Conservation (phyloP, 179 eudicot genomes). For the Carnegiea gigantea region DNA sequence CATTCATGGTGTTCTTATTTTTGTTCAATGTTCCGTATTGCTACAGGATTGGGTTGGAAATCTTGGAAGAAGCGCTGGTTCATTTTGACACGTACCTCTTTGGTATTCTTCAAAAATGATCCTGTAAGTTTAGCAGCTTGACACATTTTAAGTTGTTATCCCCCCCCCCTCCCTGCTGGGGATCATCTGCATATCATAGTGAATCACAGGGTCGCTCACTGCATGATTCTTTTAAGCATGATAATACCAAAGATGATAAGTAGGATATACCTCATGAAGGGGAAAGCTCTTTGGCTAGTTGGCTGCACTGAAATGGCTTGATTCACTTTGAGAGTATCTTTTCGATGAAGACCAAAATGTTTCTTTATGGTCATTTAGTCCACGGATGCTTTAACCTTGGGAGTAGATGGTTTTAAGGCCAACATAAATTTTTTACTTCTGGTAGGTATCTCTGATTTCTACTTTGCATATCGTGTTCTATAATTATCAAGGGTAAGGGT, state of each 20-base stretch:
- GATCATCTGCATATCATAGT: neutral
- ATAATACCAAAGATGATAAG: neutral
- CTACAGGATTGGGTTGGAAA: conserved; percentile 98
- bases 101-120: conserved; percentile 97
- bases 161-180: neutral
- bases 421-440: neutral
- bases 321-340: neutral
- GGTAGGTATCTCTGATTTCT: neutral
- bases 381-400: neutral
- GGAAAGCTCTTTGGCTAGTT: neutral
- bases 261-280: neutral
- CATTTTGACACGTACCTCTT: conserved; percentile 91
- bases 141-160: conserved; percentile 5
- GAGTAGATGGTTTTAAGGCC: neutral
- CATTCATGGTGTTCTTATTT: neutral
- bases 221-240: neutral
- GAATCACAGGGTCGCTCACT: neutral
- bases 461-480: neutral
- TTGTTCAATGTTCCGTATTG: conserved; percentile 12
- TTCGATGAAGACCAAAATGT: neutral
- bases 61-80: conserved; percentile 99
- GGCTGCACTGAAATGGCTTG: neutral
- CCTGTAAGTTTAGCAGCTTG: conserved; percentile 60
- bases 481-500: neutral
- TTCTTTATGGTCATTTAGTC: neutral